A percentile compares a stretch with the other conserved stretches of the same genome.
Evolutionary conservation across 768 basidiomycete genomes (phyloP).

Genomic region (Lyophyllum atratum): DNA sequence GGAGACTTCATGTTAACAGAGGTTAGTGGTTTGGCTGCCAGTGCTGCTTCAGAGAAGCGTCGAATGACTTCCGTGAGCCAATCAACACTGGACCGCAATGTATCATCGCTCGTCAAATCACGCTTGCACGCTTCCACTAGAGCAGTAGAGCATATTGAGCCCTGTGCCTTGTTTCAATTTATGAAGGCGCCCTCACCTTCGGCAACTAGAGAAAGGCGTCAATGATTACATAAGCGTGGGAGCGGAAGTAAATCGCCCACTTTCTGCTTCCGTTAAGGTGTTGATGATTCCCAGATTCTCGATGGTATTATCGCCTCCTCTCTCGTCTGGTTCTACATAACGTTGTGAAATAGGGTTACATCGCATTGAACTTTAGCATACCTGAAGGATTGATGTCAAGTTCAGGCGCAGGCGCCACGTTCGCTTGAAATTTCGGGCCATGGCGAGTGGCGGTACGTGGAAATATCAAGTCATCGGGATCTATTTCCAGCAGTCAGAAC

Average conservation of each 20-base stretch:
- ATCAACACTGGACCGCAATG: constrained; percentile 66
- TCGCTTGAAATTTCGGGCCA: constrained; percentile 83
- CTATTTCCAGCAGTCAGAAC: constrained; percentile 39
- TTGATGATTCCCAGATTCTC: constrained; percentile 71
- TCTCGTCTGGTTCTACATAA: constrained; percentile 59
- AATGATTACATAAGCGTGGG: constrained; percentile 21
- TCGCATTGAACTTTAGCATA: constrained; percentile 16
- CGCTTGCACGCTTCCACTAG: constrained; percentile 71
- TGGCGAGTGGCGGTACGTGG: constrained; percentile 91
- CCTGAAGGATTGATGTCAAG: constrained; percentile 41
- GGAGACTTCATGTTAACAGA: constrained; percentile 65
- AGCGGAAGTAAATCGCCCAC: constrained; percentile 42
- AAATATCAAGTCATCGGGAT: constrained; percentile 96
- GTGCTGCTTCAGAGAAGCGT: constrained; percentile 69
- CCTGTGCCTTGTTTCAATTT: neutral
- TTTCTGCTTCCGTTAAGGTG: constrained; percentile 65
- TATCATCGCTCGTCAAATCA: constrained; percentile 52
- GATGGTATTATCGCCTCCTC: constrained; percentile 70
- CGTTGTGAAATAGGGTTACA: neutral
- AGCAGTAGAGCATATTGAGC: no score
- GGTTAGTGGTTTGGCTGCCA: constrained; percentile 55
- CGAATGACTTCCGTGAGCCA: constrained; percentile 79
- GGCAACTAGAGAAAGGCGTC: constrained; percentile 39
- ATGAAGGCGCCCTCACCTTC: constrained; percentile 49
- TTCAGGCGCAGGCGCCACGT: constrained; percentile 50